Base-by-base conservation (phyloP, 305 asterid species). In the Stenogyne calaminthoides region DNA sequence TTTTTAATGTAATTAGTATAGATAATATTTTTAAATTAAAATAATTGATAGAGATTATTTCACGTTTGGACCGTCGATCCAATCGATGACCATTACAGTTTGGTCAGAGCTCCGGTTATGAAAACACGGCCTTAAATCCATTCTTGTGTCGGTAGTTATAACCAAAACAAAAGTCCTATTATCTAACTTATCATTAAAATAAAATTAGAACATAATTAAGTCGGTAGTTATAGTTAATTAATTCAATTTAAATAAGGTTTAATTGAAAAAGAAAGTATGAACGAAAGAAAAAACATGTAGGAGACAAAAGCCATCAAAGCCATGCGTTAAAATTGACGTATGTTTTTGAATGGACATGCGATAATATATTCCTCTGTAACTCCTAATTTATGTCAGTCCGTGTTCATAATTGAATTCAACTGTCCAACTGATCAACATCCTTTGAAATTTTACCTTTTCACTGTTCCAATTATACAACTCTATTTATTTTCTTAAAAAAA, bases 341-440 rank as follows among this genome's bases (percentile, higher is more conserved):
- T n/a, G 72, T 73, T 69, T 32, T 61, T 69, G 76, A 69, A 54
- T 78, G 79, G 58, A 75, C 40, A 27, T 73, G 71, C 67, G 36
- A 44, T 69, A n/a, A 62, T 74, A 73, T 69, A 59, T 77, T 69
- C 71, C 71, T 73, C n/a, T 73, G 77, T 2, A 72, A 68, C 12
- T 77, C 67, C 9, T 52, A 60, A 67, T 61, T 22, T 27, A 51
- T 71, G 62, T 72, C 64, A 72, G 42, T 54, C 74, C 46, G 51
- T 58, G 7, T 69, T 77, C 64, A 64, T 64, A 64, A 69, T 80
- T 76, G 22, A 77, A 73, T 64, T 63, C 12, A 58, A 79, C 70
- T 76, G 72, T 61, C 69, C 70, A 72, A 79, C 58, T 58, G 36
- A 55, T 49, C 25, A 57, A 46, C 44, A 75, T 79, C 75, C 73